Conservation (phyloP, 306 rosid genomes). For the Castanopsis chinensis region DNA sequence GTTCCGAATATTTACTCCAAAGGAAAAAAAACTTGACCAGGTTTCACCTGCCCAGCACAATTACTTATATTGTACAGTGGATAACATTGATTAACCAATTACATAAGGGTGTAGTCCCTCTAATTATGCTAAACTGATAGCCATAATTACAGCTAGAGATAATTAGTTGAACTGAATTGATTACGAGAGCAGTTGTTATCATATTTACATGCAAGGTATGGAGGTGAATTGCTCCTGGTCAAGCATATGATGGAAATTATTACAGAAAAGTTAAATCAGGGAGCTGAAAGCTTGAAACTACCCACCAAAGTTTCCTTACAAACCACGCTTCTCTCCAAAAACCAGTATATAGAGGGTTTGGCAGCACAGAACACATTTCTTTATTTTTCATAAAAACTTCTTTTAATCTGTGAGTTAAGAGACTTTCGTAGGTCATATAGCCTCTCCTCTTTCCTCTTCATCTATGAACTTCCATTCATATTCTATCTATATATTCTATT, state of each 20-base stretch:
- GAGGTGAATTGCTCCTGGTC: conserved; percentile 57
- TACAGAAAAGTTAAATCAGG: conserved; percentile 28
- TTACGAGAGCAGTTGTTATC: conserved; percentile 6
- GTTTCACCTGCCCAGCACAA: too few species aligned
- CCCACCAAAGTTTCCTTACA: conserved; percentile 37
- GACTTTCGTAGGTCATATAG: conserved; percentile 16
- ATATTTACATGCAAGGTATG: conserved; percentile 39
- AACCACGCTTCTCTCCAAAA: conserved; percentile 50
- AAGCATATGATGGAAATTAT: conserved; percentile 20
- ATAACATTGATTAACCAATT: neutral
- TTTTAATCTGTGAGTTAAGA: conserved; percentile 8
- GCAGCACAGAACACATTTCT: conserved; percentile 24
- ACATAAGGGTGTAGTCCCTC: neutral
- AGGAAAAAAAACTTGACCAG: too few species aligned
- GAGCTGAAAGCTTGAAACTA: conserved; percentile 39
- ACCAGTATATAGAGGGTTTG: conserved; percentile 38
- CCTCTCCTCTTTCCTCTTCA: neutral
- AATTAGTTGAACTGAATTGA: neutral
- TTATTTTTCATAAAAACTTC: conserved; percentile 28
- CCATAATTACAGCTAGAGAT: conserved; percentile 9
- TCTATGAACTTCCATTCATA: conserved; percentile 1
- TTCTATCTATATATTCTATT: neutral
- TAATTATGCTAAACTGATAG: neutral
- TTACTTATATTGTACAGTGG: too few species aligned
- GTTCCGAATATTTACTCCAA: too few species aligned